Base-by-base conservation (phyloP, 164 flowering plant genomes). In the Nelumbo lutea region DNA sequence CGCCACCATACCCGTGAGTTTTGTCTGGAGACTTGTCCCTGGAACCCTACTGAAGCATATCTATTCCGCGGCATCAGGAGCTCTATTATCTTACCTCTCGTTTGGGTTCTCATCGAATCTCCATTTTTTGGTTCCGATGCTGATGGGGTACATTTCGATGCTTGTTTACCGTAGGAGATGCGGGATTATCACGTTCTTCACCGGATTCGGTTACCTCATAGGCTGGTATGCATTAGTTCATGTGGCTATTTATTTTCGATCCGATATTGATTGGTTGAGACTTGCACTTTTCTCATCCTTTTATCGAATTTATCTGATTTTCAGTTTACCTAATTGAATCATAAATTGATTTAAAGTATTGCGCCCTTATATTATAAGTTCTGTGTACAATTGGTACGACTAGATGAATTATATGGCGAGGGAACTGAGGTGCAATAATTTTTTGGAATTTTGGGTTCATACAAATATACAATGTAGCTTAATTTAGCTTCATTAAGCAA, bases 31-130 rank as follows among this genome's bases (percentile, higher is more conserved):
- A 8, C 14, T 88, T 75, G 79, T 90, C 45, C 98, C 97, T 39
- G 85, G 88, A 38, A 68, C 80, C 57, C 80, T 81, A 65, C 76
- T 81, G 53, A 85, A 83, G 70, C 93, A 96, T 76, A 44, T 83
- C 48, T 93, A 85, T 77, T 70, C 96, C 42, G 92, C 91, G 71
- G 57, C 55, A 6, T 68, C 93, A 1, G 98, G 98, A 0, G 96
- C 82, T 13, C 7, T 88, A 9, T 83, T 96, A 5, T 93, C 97
- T 10, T 93, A 90, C 71, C 75, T 93, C 8, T 88, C 98, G 1
- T 96, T 96, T 50, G 99, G 99, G 1, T 78, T 87, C 77, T 91
- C 98, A 0, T 91, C 96, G 6, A 96, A 88, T 73, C 90, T 96
- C 44, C 99, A 96, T 58, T 96, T 96, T 70, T 71, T 93, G 61